A percentile compares a stretch with the other conserved stretches of the same genome.
These are phyloP conservation scores for Hamamelis virginiana DNA, from an alignment of 164 flowering plant genomes.

Conservation along the genomic window DNA sequence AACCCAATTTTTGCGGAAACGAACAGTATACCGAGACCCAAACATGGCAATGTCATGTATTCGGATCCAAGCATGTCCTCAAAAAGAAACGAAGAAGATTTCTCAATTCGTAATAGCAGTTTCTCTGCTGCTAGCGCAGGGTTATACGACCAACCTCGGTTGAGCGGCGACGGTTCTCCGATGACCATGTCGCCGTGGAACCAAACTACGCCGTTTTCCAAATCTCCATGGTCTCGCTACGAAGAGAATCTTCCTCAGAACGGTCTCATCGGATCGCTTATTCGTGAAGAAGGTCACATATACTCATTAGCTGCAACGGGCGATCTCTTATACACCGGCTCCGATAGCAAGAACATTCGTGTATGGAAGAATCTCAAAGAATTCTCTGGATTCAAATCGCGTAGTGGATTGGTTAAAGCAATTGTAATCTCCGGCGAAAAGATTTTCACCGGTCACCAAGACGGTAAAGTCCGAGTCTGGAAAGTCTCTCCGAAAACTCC, in stretches of 20 bases:
- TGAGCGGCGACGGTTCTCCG: conserved; percentile 54
- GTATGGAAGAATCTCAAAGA: conserved; percentile 80
- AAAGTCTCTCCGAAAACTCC: conserved; percentile 47
- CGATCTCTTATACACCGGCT: conserved; percentile 83
- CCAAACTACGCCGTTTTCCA: conserved; percentile 26
- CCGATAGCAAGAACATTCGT: conserved; percentile 92
- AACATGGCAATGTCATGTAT: conserved; percentile 13
- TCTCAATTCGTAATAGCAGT: conserved; percentile 25
- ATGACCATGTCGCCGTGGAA: conserved; percentile 68
- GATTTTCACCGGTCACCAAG: conserved; percentile 92
- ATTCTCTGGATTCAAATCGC: conserved; percentile 68
- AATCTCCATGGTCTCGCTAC: conserved; percentile 40
- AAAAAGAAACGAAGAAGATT: conserved; percentile 20
- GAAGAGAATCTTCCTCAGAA: conserved; percentile 30
- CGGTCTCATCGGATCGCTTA: conserved; percentile 65
- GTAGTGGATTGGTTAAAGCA: conserved; percentile 81
- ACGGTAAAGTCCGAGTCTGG: conserved; percentile 88
- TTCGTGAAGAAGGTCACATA: conserved; percentile 85
- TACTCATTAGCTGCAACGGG: conserved; percentile 68
- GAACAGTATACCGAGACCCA: conserved; percentile 17
- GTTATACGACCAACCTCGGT: conserved; percentile 23
- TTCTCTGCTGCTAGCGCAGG: conserved; percentile 19
- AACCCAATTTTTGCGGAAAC: conserved; percentile 17
- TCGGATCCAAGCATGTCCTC: conserved; percentile 36
- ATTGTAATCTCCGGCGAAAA: conserved; percentile 63